These are phyloP conservation scores for Syncephalastrum contaminatum DNA, from an alignment of 371 early-diverging fungal species.

Conservation along the genomic window DNA sequence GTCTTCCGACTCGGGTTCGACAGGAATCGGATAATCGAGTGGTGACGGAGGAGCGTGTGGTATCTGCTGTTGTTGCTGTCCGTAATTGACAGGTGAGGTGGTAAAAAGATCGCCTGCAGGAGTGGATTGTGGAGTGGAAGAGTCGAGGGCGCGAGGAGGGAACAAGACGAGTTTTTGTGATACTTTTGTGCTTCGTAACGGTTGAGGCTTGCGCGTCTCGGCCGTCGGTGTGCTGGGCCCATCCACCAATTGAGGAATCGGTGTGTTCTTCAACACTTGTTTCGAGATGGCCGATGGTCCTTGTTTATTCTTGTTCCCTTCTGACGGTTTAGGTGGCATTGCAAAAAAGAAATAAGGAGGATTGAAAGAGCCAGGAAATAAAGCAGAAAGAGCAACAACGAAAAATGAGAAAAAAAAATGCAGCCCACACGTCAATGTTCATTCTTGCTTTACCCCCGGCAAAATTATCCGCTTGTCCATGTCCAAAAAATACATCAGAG, in stretches of 20 bases:
- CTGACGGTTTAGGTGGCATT: slow-evolving; percentile 1
- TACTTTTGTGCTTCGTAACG: slow-evolving; percentile 84
- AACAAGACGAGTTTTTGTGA: slow-evolving; percentile 90
- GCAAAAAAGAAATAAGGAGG: neutral
- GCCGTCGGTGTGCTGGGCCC: slow-evolving; percentile 7
- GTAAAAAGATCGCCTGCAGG: slow-evolving; percentile 10
- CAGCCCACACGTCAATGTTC: neutral
- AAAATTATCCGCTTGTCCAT: no score
- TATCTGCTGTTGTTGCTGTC: slow-evolving; percentile 4
- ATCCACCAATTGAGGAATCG: slow-evolving; percentile 30
- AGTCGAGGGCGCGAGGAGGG: slow-evolving; percentile 59
- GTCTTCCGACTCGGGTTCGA: no score
- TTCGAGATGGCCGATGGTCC: slow-evolving; percentile 36
- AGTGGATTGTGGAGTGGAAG: neutral
- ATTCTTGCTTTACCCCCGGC: no score
- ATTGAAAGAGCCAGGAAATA: neutral
- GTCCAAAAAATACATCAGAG: no score
- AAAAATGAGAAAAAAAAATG: slow-evolving; percentile 1
- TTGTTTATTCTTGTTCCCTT: neutral
- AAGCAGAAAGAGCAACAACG: neutral
- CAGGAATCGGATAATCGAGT: no score
- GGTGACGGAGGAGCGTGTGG: no score
- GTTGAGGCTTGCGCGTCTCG: slow-evolving; percentile 42
- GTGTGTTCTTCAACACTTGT: slow-evolving; percentile 35
- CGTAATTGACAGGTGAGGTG: slow-evolving; percentile 9